Conservation (phyloP, 495 filamentous ascomycete genomes). For the Trichoderma erinaceum region DNA sequence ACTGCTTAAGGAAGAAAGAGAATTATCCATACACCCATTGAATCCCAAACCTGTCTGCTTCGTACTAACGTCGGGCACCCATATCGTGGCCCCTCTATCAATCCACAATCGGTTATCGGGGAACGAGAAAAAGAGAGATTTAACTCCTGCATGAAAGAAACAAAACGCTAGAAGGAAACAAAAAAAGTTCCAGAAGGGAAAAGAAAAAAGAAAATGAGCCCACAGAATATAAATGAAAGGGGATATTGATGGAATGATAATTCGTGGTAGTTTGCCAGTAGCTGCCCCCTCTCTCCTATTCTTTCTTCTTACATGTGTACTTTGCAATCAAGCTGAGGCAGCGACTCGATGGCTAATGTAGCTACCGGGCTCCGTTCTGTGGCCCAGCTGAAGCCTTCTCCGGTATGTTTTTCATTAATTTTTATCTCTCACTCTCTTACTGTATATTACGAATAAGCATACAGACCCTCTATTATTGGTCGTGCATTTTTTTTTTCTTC, state of each 20-base stretch:
- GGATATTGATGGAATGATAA: background rate
- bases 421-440: too few species aligned
- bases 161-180: background rate
- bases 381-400: background rate
- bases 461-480: too few species aligned
- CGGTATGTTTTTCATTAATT: too few species aligned
- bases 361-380: background rate
- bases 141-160: background rate
- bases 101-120: background rate
- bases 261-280: too few species aligned
- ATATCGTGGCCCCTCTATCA: background rate
- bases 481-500: too few species aligned
- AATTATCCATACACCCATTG: background rate
- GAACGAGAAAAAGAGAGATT: background rate
- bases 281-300: too few species aligned
- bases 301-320: too few species aligned
- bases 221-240: background rate
- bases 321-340: background rate
- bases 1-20: too few species aligned
- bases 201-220: too few species aligned
- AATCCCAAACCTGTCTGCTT: background rate
- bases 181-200: constrained; percentile 1
- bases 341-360: background rate
- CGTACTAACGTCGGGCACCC: background rate
- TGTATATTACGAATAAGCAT: too few species aligned